Base-by-base conservation (phyloP, 495 filamentous ascomycete species). In the Tuber melanosporum region DNA sequence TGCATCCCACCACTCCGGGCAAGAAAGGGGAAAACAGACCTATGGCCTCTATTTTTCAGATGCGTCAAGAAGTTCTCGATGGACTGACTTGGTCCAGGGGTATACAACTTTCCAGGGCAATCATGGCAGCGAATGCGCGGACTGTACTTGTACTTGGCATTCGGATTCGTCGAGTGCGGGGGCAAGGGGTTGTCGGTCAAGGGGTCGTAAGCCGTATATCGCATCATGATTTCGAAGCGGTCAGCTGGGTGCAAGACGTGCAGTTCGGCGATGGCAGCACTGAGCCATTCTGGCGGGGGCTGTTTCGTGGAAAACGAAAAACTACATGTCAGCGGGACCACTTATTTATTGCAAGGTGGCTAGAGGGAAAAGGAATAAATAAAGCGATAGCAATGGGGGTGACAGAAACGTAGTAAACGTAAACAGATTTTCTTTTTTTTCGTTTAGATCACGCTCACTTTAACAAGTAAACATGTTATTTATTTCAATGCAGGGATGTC, bases 41-140 rank as follows among this genome's bases (percentile, higher is more conserved):
- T 90, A 86, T 98, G 95, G 36, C 87, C 71, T 69, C 77, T 77
- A 49, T 83, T 83, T 44, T 79, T 83, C 71, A 83, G 76, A 83
- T 83, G 82, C 26, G 78, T 77, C 69, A 79, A 73, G 44, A 83
- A 83, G 71, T 83, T 83, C 43, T 83, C 82, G 19, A 83, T 91
- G 0, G 94, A 93, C 82, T 88, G 90, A 39, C 90, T 93, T 0
- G 95, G 94, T 0, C 92, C 92, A 1, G 93, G 91, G 0, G 92
- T 97, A 83, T 99, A 99, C 45, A 97, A 85, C 83, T 97, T 98
- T 47, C 94, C 93, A 3, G 95, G 92, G 85, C 95, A 98, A 83
- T 98, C 95, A 66, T 90, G 88, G 82, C 95, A 99, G 47, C 91
- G 88, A 74, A 98, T 97, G 44, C 95, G 89, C 1, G 95, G 94